These are phyloP conservation scores for Cochlearia excelsa DNA, from an alignment of 345 rosid species.

Conservation along the genomic window DNA sequence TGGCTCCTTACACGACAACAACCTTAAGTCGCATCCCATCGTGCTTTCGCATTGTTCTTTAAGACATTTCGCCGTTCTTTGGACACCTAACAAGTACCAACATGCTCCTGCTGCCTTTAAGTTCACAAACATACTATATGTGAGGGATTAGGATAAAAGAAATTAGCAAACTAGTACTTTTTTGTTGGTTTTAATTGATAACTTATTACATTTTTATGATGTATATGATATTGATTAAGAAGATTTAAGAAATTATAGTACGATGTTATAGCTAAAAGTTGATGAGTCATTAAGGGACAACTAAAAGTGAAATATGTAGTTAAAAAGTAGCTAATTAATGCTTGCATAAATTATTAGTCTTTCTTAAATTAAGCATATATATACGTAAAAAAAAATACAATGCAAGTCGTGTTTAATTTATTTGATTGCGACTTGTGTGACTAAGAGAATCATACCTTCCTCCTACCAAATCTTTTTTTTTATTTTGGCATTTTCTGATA, in stretches of 20 bases:
- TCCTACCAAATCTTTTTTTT: slow-evolving; percentile 34
- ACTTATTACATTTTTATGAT: too few species aligned
- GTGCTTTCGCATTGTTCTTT: slow-evolving; percentile 63
- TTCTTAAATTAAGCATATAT: neutral
- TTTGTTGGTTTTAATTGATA: too few species aligned
- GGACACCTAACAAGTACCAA: slow-evolving; percentile 93
- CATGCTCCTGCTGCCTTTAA: slow-evolving; percentile 94
- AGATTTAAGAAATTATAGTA: slow-evolving; percentile 5
- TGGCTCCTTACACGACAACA: slow-evolving; percentile 65
- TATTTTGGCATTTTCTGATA: slow-evolving; percentile 30
- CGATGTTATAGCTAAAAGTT: slow-evolving; percentile 1
- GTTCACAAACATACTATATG: neutral
- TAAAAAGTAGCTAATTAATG: slow-evolving; percentile 12
- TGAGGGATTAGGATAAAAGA: neutral
- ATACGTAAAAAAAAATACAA: slow-evolving; percentile 6
- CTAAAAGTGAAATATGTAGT: slow-evolving; percentile 13
- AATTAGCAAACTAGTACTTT: neutral
- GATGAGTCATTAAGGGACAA: slow-evolving; percentile 11
- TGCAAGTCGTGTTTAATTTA: slow-evolving; percentile 4
- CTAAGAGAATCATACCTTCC: slow-evolving; percentile 35
- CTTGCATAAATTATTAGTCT: slow-evolving; percentile 11
- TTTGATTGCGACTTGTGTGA: slow-evolving; percentile 32
- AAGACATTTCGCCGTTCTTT: slow-evolving; percentile 75
- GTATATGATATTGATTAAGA: slow-evolving; percentile 1
- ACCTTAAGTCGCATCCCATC: slow-evolving; percentile 46